These are phyloP conservation scores for Russula brevipes DNA, from an alignment of 768 basidiomycete species.

Conservation along the genomic window DNA sequence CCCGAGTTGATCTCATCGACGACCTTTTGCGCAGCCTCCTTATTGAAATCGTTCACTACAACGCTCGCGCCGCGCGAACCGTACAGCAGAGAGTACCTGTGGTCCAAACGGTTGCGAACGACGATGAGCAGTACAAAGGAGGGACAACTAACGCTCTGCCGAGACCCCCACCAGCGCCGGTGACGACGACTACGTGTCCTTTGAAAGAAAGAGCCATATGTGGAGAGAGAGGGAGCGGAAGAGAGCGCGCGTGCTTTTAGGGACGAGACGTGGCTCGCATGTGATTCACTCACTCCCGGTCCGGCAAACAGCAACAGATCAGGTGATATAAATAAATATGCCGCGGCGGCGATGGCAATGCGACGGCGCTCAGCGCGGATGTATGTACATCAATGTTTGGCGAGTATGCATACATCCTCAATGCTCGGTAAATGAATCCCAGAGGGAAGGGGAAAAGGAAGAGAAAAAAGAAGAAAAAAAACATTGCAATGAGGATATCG, in stretches of 20 bases:
- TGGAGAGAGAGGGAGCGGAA: background rate
- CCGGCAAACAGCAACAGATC: background rate
- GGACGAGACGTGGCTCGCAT: background rate
- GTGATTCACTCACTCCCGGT: conserved; percentile 4
- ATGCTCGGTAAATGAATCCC: conserved; percentile 19
- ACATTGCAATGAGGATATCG: conserved; percentile 16
- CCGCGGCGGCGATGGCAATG: background rate
- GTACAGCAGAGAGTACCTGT: conserved; percentile 84
- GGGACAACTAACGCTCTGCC: conserved; percentile 70
- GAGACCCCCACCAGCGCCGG: conserved; percentile 93
- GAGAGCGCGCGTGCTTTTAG: background rate
- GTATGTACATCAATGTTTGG: conserved; percentile 14
- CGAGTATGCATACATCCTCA: conserved; percentile 24
- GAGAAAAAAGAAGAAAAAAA: conserved; percentile 3
- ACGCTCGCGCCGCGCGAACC: conserved; percentile 92
- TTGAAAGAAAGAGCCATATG: conserved; percentile 67
- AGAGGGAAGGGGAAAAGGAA: background rate
- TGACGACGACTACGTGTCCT: conserved; percentile 88
- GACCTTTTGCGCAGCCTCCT: conserved; percentile 82
- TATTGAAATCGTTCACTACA: conserved; percentile 93
- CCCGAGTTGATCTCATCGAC: conserved; percentile 84
- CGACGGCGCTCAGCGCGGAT: conserved; percentile 19
- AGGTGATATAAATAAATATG: conserved; percentile 18
- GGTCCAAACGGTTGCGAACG: background rate
- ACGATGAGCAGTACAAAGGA: background rate